Base-by-base conservation (phyloP, 2,329 filamentous ascomycete genomes). In the Whalleya microplaca region DNA sequence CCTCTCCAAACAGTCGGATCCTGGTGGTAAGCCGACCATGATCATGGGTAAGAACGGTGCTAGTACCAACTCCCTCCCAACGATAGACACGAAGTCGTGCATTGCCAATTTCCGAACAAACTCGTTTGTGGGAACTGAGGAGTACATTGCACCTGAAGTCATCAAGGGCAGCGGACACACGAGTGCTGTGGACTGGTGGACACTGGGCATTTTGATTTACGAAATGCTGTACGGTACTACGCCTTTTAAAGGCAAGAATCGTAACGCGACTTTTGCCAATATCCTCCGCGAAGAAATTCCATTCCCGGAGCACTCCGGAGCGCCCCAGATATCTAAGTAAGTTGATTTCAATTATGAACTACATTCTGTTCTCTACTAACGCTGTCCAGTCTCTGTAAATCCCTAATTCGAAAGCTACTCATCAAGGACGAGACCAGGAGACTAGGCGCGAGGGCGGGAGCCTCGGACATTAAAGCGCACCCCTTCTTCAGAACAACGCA, bases 181-280 rank as follows among this genome's bases (percentile, higher is more conserved):
- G 7, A 98, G 94, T 71, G 95, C 95, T 14, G 95, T 99, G 14
- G 95, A 99, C 74, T 99, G 95, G 95, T 99, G 95, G 95, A 99
- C 95, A 0, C 76, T 99, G 51, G 95, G 95, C 19, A 98, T 99
- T 65, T 77, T 99, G 70, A 92, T 99, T 54, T 99, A 98, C 73
- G 95, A 99, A 76, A 99, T 99, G 95, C 82, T 99, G 37, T 99
- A 94, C 77, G 95, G 95, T 53, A 99, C 94, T 0, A 99, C 95
- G 0, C 95, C 95, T 1, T 99, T 99, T 83, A 99, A 99, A 80
- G 95, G 95, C 66, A 98, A 99, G 84, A 99, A 97, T 75, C 86
- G 95, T 41, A 99, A 98, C 69, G 92, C 93, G 14, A 99, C 95
- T 0, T 99, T 99, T 78, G 94, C 93, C 59, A 99, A 98, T 72